phyloP scores from a whole-genome alignment of 208 protist species.

The Endotrypanum monterogeii region DNA sequence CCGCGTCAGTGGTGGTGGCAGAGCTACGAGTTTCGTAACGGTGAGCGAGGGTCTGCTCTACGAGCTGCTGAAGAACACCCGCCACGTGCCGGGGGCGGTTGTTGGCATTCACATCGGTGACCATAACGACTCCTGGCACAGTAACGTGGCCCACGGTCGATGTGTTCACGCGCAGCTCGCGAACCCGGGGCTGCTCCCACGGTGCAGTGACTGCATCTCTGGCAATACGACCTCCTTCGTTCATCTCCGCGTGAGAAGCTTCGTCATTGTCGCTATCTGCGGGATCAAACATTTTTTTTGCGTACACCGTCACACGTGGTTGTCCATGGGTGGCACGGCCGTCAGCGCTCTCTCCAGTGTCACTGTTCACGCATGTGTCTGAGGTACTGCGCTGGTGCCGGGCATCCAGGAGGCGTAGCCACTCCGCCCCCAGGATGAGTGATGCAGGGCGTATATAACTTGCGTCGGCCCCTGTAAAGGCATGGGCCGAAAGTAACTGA shows the following conservation, averaged over 20 bases:
- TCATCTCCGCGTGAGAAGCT: no score
- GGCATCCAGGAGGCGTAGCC: constrained; percentile 17
- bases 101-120: constrained; percentile 6
- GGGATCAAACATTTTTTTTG: neutral
- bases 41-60: constrained; percentile 19
- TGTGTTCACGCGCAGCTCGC: neutral
- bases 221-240: neutral
- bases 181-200: constrained; percentile 23
- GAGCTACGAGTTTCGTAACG: constrained; percentile 2
- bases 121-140: constrained; percentile 14
- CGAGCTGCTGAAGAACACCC: constrained; percentile 18
- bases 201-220: neutral
- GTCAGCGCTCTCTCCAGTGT: neutral
- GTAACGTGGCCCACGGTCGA: constrained; percentile 9
- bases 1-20: neutral
- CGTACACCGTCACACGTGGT: constrained; percentile 20
- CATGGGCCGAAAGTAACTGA: constrained; percentile 19
- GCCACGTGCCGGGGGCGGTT: constrained; percentile 9
- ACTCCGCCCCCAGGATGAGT: constrained; percentile 23
- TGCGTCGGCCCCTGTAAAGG: neutral
- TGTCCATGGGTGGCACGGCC: neutral
- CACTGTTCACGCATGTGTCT: neutral
- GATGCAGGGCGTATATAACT: constrained; percentile 2
- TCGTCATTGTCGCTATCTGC: neutral
- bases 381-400: neutral